Conservation (phyloP, 257 asterid species). For the Capsicum pubescens region DNA sequence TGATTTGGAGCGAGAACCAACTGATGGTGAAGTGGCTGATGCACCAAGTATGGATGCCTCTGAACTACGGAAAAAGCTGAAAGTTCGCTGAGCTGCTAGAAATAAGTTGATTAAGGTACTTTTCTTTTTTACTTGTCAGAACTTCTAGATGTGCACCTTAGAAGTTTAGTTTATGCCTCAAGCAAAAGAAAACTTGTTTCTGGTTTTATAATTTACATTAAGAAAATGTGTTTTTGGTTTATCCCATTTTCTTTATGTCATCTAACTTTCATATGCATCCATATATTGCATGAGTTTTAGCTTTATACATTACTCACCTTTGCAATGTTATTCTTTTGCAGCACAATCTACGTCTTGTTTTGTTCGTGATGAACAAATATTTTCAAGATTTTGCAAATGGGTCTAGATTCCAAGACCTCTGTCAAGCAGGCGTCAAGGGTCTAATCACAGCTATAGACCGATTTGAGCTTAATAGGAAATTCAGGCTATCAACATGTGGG, state of each 20-base stretch:
- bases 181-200: constrained; percentile 22
- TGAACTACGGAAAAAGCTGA: constrained; percentile 63
- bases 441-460: constrained; percentile 90
- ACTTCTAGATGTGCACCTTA: background rate
- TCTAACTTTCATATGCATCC: constrained; percentile 3
- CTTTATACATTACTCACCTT: constrained; percentile 5
- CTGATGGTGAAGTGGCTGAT: constrained; percentile 69
- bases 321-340: constrained; percentile 45
- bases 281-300: background rate
- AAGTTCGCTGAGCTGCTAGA: constrained; percentile 89
- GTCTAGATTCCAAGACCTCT: constrained; percentile 84
- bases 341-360: constrained; percentile 93
- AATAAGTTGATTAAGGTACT: constrained; percentile 86
- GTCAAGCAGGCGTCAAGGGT: constrained; percentile 97
- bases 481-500: constrained; percentile 78
- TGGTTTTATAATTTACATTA: background rate
- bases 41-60: constrained; percentile 49
- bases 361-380: constrained; percentile 90
- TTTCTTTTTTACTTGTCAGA: background rate
- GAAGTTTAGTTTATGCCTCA: background rate
- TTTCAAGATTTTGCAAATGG: constrained; percentile 81
- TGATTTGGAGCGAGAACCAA: constrained; percentile 70
- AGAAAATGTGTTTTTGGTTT: constrained; percentile 23
- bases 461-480: constrained; percentile 80
- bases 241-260: background rate